A percentile compares a stretch with the other conserved stretches of the same genome.
Conservation (phyloP, 352 stramenopile species). For the Phytophthora citrophthora region DNA sequence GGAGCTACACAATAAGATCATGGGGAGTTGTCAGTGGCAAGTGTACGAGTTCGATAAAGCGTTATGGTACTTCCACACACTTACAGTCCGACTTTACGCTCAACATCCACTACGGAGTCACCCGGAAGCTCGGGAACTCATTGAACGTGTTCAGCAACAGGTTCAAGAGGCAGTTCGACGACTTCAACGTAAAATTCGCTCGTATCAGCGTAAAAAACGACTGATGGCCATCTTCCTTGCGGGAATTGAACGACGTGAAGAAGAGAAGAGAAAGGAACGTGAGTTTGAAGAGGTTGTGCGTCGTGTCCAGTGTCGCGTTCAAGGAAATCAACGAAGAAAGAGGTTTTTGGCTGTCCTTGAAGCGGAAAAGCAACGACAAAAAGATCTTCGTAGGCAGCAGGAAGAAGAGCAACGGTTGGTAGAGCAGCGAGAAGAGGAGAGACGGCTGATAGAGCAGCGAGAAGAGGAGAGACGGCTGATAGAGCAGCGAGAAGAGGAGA, state of each 20-base stretch:
- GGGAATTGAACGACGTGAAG: conserved; percentile 5
- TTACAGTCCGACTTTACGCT: conserved; percentile 39
- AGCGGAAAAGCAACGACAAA: conserved; percentile 7
- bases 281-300: conserved; percentile 8
- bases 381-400: conserved; percentile 15
- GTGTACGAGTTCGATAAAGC: conserved; percentile 65
- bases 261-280: conserved; percentile 18
- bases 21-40: conserved; percentile 62
- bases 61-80: conserved; percentile 69
- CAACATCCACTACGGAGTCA: conserved; percentile 67
- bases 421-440: conserved; percentile 17
- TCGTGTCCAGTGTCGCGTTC: conserved; percentile 21
- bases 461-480: conserved; percentile 10
- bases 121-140: conserved; percentile 44
- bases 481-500: conserved; percentile 16
- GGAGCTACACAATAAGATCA: conserved; percentile 49
- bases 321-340: conserved; percentile 4
- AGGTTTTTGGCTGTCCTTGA: no score
- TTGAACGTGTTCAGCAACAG: conserved; percentile 47
- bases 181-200: conserved; percentile 44
- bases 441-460: conserved; percentile 3
- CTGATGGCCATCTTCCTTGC: conserved; percentile 26
- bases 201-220: conserved; percentile 6
- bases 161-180: conserved; percentile 43
- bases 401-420: conserved; percentile 7